Percentiles rank a stretch among this genome's conserved stretches.
Evolutionary conservation across 225 moss, liverwort and hornwort genomes (phyloP).

Genomic region (Anthoceros angustus): DNA sequence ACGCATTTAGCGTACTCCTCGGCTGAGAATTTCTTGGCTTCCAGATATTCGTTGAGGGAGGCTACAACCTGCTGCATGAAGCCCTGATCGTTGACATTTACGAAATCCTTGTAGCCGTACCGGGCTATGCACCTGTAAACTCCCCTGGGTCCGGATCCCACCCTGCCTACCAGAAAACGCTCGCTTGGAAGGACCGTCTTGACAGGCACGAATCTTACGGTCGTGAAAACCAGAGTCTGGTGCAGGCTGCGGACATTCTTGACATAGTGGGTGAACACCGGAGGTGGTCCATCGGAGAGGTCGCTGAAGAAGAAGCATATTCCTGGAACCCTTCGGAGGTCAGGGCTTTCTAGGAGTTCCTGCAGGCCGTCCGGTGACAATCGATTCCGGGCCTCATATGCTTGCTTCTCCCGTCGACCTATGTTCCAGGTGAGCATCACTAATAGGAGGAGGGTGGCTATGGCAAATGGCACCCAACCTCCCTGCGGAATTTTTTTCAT

Average conservation of each 20-base stretch:
- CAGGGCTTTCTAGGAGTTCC: conserved; percentile 24
- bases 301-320: conserved; percentile 77
- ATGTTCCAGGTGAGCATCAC: conserved; percentile 60
- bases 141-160: conserved; percentile 33
- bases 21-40: conserved; percentile 24
- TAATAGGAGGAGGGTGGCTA: conserved; percentile 34
- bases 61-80: conserved; percentile 33
- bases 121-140: conserved; percentile 66
- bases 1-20: conserved; percentile 12
- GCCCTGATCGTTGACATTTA: conserved; percentile 34
- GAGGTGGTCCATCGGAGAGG: conserved; percentile 47
- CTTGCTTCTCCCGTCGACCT: conserved; percentile 36
- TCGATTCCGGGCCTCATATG: conserved; percentile 44
- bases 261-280: conserved; percentile 55
- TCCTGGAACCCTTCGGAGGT: conserved; percentile 50
- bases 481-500: conserved; percentile 64
- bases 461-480: conserved; percentile 72
- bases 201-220: conserved; percentile 42
- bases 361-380: conserved; percentile 26
- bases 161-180: conserved; percentile 44
- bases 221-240: conserved; percentile 59
- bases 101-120: conserved; percentile 60
- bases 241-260: conserved; percentile 63
- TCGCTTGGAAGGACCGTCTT: conserved; percentile 43
- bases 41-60: conserved; percentile 42